Conservation (phyloP, 1,139 yeast species). For the Entelexis sorbosivorans region DNA sequence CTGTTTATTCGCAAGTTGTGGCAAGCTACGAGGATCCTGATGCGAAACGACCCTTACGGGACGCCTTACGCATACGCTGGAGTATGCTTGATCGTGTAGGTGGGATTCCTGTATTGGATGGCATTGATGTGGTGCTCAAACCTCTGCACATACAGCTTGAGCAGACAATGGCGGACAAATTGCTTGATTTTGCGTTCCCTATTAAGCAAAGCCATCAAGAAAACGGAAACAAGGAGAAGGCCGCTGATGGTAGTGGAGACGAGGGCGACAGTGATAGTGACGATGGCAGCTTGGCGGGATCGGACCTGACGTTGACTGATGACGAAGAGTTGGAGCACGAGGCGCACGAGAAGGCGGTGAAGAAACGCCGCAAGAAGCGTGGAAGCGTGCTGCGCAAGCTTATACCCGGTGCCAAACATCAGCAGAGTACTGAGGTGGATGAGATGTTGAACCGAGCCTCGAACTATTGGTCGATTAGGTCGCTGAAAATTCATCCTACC, state of each 20-base stretch:
- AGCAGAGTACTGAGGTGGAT: slow-evolving; percentile 33
- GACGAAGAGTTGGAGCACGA: not conserved
- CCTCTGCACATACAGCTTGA: slow-evolving; percentile 71
- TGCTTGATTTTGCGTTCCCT: slow-evolving; percentile 60
- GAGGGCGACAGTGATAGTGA: slow-evolving; percentile 13
- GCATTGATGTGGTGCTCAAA: slow-evolving; percentile 41
- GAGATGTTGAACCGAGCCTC: slow-evolving; percentile 59
- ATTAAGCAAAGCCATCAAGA: slow-evolving; percentile 28
- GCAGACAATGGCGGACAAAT: slow-evolving; percentile 48
- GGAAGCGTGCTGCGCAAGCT: not conserved
- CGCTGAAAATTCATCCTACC: slow-evolving; percentile 45
- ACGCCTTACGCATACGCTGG: slow-evolving; percentile 49
- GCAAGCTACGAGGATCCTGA: slow-evolving; percentile 37
- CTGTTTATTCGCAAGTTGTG: slow-evolving; percentile 61
- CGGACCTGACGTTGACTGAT: not conserved
- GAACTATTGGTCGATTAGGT: slow-evolving; percentile 52
- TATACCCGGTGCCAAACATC: not conserved
- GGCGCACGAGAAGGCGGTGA: not conserved
- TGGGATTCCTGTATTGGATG: slow-evolving; percentile 61
- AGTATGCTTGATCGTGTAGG: slow-evolving; percentile 69
- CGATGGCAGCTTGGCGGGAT: not conserved
- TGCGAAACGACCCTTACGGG: slow-evolving; percentile 30
- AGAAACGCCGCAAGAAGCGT: not conserved
- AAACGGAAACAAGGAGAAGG: slow-evolving; percentile 3
- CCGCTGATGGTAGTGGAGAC: slow-evolving; percentile 2